phyloP scores from a whole-genome alignment of 2,329 filamentous ascomycete species.

The Aspergillus fischeri region DNA sequence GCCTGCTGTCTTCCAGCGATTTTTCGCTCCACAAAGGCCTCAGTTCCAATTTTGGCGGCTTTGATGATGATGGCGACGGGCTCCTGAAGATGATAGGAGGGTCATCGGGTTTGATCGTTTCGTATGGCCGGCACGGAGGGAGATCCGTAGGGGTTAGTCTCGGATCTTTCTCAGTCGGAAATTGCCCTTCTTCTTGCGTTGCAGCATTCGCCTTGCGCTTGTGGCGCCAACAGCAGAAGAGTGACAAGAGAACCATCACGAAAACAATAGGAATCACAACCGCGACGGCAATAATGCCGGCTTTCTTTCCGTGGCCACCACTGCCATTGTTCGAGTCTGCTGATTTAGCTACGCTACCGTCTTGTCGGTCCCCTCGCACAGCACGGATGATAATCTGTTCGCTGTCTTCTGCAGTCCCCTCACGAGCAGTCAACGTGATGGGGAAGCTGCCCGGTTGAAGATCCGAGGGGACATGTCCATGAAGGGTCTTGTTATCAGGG shows the following conservation, averaged over 20 bases:
- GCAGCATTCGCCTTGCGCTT: slow-evolving; percentile 20
- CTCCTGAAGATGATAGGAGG: slow-evolving; percentile 20
- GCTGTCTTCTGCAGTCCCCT: slow-evolving; percentile 36
- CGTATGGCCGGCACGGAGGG: slow-evolving; percentile 23
- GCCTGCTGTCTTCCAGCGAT: slow-evolving; percentile 20
- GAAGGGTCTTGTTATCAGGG: slow-evolving; percentile 39
- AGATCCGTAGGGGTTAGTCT: slow-evolving; percentile 19
- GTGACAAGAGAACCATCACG: slow-evolving; percentile 23
- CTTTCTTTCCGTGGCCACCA: slow-evolving; percentile 25
- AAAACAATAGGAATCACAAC: slow-evolving; percentile 33
- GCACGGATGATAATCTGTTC: slow-evolving; percentile 43
- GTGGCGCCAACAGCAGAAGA: slow-evolving; percentile 35
- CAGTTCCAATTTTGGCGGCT: slow-evolving; percentile 33
- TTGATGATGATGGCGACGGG: slow-evolving; percentile 26
- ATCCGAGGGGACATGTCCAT: slow-evolving; percentile 47
- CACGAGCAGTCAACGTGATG: slow-evolving; percentile 43
- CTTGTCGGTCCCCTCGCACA: slow-evolving; percentile 16
- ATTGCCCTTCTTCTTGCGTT: slow-evolving; percentile 19
- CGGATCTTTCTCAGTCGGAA: slow-evolving; percentile 19
- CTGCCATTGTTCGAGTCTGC: slow-evolving; percentile 15
- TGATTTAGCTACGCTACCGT: slow-evolving; percentile 12
- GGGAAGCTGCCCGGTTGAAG: slow-evolving; percentile 36
- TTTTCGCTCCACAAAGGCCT: slow-evolving; percentile 29
- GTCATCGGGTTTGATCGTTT: slow-evolving; percentile 18
- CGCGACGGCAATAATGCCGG: slow-evolving; percentile 35